Base-by-base conservation (phyloP, 176 grass and related monocot genomes). In the Oryza meyeriana region DNA sequence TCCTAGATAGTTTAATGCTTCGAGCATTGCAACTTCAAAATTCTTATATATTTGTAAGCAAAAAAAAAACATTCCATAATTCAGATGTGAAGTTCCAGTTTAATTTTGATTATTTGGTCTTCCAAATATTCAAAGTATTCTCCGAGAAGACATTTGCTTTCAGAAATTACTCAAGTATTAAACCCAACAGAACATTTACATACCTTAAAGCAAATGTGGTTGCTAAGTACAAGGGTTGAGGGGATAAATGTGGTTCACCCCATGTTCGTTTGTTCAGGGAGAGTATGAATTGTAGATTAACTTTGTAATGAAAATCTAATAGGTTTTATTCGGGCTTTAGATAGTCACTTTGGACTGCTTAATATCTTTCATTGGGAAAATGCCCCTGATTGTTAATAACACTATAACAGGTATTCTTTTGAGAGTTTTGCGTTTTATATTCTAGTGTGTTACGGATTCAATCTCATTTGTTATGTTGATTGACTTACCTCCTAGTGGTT, bases 401-500 rank as follows among this genome's bases (percentile, higher is more conserved):
- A 48, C 18, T 64, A n/a, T n/a, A n/a, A n/a, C n/a, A n/a, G n/a
- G n/a, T n/a, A 36, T 79, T 48, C 69, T 28, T 29, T 84, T 16
- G 50, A 68, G 14, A 64, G 36, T 62, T 88, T 31, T 17, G 3
- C 64, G 1, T 78, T 26, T 22, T 57, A 3, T 84, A 28, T 75
- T 88, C 67, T 36, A 48, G 1, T 72, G 9, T 20, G 69, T 6
- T 72, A 27, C 18, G 61, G 27, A 64, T 45, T 35, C 22, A 69
- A 28, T 70, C 57, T 42, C 30, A 29, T 81, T 35, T 26, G 50
- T 9, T 58, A 57, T 57, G 44, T 77, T 64, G 39, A 16, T 72
- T 85, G 77, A 85, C 32, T 39, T 64, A 47, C 10, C 81, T 72
- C 20, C 10, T 78, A 63, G 27, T 67, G 64, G n/a, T 85, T 81